phyloP scores from a whole-genome alignment of 495 filamentous ascomycete genomes.

The Sabuloglossum arenarium region DNA sequence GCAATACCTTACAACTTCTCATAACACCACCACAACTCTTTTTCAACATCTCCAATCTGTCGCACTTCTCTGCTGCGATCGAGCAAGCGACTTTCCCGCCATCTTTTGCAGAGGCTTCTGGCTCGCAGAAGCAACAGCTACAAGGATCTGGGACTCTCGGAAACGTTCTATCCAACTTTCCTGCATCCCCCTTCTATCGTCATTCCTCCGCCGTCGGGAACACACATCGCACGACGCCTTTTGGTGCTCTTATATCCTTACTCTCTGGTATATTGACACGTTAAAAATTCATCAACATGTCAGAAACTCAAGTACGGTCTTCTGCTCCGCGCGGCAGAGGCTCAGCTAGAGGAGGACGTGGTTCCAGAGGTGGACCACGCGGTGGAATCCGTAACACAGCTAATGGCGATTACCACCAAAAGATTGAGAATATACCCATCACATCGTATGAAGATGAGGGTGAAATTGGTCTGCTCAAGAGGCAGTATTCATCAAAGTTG shows the following conservation, averaged over 20 bases:
- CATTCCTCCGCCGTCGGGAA: neutral
- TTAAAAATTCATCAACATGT: slow-evolving; percentile 36
- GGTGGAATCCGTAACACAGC: slow-evolving; percentile 34
- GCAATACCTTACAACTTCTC: neutral
- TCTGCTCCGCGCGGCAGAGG: slow-evolving; percentile 60
- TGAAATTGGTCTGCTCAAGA: slow-evolving; percentile 81
- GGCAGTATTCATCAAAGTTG: slow-evolving; percentile 57
- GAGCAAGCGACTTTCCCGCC: neutral
- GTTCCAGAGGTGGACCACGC: slow-evolving; percentile 41
- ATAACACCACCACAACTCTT: neutral
- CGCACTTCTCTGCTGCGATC: neutral
- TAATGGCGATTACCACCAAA: slow-evolving; percentile 35
- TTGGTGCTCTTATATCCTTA: neutral
- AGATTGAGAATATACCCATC: slow-evolving; percentile 26
- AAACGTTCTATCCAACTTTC: neutral
- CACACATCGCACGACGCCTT: neutral
- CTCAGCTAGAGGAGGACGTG: slow-evolving; percentile 62
- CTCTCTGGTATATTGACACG: neutral
- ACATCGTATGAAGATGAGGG: slow-evolving; percentile 59
- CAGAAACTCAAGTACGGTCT: slow-evolving; percentile 73
- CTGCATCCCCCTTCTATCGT: neutral
- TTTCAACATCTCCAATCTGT: neutral
- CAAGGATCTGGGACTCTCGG: neutral
- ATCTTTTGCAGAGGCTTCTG: neutral
- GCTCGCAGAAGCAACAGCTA: neutral